Percentiles rank a stretch among this genome's conserved stretches.
Conservation (phyloP, 768 basidiomycete species). For the Tylopilus vinaceipallidus region DNA sequence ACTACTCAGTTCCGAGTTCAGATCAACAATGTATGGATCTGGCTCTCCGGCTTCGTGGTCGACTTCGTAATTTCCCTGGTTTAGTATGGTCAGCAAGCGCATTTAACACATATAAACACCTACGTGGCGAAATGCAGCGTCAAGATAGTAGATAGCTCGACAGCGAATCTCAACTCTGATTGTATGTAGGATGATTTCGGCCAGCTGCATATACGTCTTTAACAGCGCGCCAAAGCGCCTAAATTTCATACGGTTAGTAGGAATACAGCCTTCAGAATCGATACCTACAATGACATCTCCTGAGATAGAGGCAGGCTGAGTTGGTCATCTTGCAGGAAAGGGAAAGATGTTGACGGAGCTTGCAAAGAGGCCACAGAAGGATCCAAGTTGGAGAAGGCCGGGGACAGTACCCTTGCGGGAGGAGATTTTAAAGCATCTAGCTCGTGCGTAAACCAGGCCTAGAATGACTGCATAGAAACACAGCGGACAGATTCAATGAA, state of each 20-base stretch:
- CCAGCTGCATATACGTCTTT: slow-evolving; percentile 87
- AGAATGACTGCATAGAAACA: slow-evolving; percentile 6
- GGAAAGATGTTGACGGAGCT: slow-evolving; percentile 44
- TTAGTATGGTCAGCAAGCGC: slow-evolving; percentile 7
- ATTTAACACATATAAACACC: slow-evolving; percentile 21
- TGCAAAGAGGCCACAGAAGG: slow-evolving; percentile 44
- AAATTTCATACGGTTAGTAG: slow-evolving; percentile 9
- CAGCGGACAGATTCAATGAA: background rate
- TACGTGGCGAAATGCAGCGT: slow-evolving; percentile 76
- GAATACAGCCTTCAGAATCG: background rate
- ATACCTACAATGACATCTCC: slow-evolving; percentile 84
- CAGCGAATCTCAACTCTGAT: slow-evolving; percentile 88
- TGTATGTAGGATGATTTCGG: slow-evolving; percentile 82
- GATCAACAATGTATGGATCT: slow-evolving; percentile 82
- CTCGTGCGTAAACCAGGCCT: slow-evolving; percentile 86
- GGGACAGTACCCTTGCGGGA: slow-evolving; percentile 49
- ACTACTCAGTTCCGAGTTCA: slow-evolving; percentile 76
- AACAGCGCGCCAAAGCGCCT: slow-evolving; percentile 92
- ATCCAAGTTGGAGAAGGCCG: slow-evolving; percentile 45
- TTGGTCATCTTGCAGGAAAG: slow-evolving; percentile 45
- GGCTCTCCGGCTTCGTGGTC: slow-evolving; percentile 88
- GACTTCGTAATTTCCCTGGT: slow-evolving; percentile 80
- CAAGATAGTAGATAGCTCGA: slow-evolving; percentile 76
- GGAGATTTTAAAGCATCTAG: slow-evolving; percentile 64
- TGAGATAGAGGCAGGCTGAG: slow-evolving; percentile 75